Evolutionary conservation across 495 filamentous ascomycete species (phyloP).

Genomic region (Ramalina intermedia): DNA sequence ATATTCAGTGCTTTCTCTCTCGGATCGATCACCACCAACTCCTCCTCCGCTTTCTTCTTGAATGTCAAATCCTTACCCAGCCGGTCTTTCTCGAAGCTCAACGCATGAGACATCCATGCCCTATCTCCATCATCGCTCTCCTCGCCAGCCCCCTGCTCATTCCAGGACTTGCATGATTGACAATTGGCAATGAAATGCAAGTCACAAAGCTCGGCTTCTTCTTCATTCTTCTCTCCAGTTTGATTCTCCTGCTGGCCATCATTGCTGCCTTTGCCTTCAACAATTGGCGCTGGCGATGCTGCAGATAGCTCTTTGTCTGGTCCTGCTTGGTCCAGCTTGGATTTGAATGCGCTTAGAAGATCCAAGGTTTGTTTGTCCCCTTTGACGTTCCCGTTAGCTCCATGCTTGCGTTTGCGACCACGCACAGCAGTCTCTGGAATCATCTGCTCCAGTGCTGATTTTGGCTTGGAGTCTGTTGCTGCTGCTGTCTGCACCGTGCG

Average conservation of each 20-base stretch:
- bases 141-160: conserved; percentile 29
- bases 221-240: conserved; percentile 28
- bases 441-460: conserved; percentile 61
- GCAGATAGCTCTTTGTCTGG: conserved; percentile 18
- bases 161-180: conserved; percentile 77
- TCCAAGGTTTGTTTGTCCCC: conserved; percentile 51
- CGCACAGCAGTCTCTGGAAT: conserved; percentile 68
- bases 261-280: conserved; percentile 20
- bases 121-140: conserved; percentile 41
- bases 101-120: conserved; percentile 51
- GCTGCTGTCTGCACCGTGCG: conserved; percentile 49
- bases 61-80: conserved; percentile 85
- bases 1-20: conserved; percentile 68
- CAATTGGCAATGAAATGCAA: conserved; percentile 89
- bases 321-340: conserved; percentile 54
- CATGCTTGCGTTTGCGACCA: conserved; percentile 64
- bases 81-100: conserved; percentile 79
- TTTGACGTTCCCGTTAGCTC: conserved; percentile 26
- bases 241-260: conserved; percentile 16
- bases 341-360: conserved; percentile 60
- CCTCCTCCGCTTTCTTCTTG: conserved; percentile 75
- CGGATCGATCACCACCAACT: conserved; percentile 90
- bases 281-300: conserved; percentile 13
- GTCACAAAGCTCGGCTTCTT: conserved; percentile 65
- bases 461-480: conserved; percentile 41